Base-by-base conservation (phyloP, 495 filamentous ascomycete genomes). In the Penicillium atrosanguineum region DNA sequence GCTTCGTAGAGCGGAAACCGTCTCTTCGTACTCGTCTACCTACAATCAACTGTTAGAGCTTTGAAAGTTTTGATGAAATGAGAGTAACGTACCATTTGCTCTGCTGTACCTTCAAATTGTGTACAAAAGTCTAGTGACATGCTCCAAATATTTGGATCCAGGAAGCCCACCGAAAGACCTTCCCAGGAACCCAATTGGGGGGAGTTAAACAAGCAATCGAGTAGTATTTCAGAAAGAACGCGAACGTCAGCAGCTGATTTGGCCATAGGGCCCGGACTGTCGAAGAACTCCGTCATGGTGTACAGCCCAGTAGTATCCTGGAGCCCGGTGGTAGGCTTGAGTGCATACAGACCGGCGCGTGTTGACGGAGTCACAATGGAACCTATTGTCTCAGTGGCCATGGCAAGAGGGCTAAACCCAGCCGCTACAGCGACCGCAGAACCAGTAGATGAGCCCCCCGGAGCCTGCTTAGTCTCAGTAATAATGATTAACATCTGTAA, bases 181-280 rank as follows among this genome's bases (percentile, higher is more conserved):
- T 28, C 26, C 26, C 26, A 28, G 26, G 26, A 28, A n/a, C n/a
- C n/a, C n/a, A n/a, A n/a, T 7, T 28, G 26, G 26, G 26, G 4
- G 26, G 26, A 28, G 26, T 28, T 28, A n/a, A n/a, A n/a, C n/a
- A n/a, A n/a, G n/a, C 26, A 4, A 28, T 28, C 7, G 4, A 28
- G 73, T 26, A 75, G 76, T 4, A n/a, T n/a, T 61, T 44, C 46
- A 21, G 48, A 19, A 55, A 54, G 11, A 46, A 19, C 6, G 55
- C 54, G 59, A 38, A 12, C n/a, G 36, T 38, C 36, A 3, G 4
- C 36, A 12, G 36, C 5, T 3, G 36, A 38, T 16, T 38, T 38
- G 36, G 36, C 36, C 36, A 38, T 38, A 16, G 4, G 4, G 11
- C 36, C 36, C 11, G 14, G 11, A 6, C 11, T 11, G n/a, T 38